Base-by-base conservation (phyloP, 257 asterid species). In the Primulina huaijiensis region DNA sequence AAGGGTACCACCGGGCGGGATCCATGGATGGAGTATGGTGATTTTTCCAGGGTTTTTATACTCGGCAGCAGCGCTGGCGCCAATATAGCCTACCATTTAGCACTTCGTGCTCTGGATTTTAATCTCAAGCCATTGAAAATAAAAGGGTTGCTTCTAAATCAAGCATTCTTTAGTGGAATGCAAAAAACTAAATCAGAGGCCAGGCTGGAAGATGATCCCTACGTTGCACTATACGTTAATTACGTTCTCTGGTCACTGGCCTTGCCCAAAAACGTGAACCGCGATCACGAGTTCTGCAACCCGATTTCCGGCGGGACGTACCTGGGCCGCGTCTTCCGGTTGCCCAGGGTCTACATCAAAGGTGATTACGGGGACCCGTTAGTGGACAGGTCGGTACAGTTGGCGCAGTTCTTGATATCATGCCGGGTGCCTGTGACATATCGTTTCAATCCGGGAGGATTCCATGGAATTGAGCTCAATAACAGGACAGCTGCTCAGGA, bases 11-110 rank as follows among this genome's bases (percentile, higher is more conserved):
- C 81, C 7, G 83, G 79, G 6, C 79, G 66, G 0, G 82, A 78
- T 25, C 78, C 82, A 1, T 73, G 82, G 82, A 33, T 78, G 72
- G 82, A 78, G 50, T 78, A 78, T 58, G 79, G 77, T n/a, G 80
- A 78, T 20, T 78, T 68, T 68, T 67, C 77, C 8, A 60, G 33
- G 4, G 56, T 67, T 38, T 67, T 74, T 64, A 19, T 74, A 4
- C 30, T 62, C 12, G 77, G 77, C 5, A 70, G 69, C 58, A 67
- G 77, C 56, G 68, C 77, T 14, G 77, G 77, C 38, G 77, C 77
- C 7, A 74, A 74, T 12, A 31, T 74, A 29, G 73, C 73, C 34
- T 74, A 60, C 38, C 68, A 74, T 20, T 58, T 74, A 3, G 73
- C 73, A 8, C 20, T 25, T 12, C 62, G 77, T 58, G 67, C 68